These are phyloP conservation scores for Sabuloglossum arenarium DNA, from an alignment of 495 filamentous ascomycete genomes.

Conservation along the genomic window DNA sequence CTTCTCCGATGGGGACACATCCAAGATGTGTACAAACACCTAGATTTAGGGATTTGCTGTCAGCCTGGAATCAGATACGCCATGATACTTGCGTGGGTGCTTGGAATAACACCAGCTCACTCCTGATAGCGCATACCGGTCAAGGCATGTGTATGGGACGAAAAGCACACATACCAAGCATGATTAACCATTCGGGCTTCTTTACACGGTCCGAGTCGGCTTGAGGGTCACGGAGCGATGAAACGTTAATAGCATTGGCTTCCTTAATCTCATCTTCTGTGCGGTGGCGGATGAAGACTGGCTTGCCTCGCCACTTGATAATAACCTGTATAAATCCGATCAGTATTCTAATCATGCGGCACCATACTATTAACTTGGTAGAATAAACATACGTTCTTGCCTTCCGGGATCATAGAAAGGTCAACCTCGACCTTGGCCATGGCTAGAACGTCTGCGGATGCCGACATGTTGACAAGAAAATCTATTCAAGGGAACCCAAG, in stretches of 20 bases:
- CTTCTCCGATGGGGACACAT: slow-evolving; percentile 97
- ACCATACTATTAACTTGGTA: background rate
- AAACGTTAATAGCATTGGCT: slow-evolving; percentile 57
- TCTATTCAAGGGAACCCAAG: slow-evolving; percentile 29
- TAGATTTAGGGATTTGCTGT: slow-evolving; percentile 13
- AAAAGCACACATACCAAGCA: slow-evolving; percentile 50
- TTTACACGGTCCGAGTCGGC: slow-evolving; percentile 80
- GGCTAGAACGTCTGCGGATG: slow-evolving; percentile 93
- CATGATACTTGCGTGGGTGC: background rate
- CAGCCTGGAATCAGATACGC: background rate
- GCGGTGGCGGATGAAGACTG: slow-evolving; percentile 98
- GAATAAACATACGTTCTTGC: slow-evolving; percentile 77
- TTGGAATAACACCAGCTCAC: background rate
- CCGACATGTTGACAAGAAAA: slow-evolving; percentile 99
- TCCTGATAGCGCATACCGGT: background rate
- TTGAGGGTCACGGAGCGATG: slow-evolving; percentile 74
- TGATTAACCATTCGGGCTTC: slow-evolving; percentile 97
- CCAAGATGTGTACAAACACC: slow-evolving; percentile 97
- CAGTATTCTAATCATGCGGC: background rate
- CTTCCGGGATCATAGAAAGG: slow-evolving; percentile 78
- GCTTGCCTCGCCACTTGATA: slow-evolving; percentile 99
- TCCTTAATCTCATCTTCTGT: slow-evolving; percentile 71
- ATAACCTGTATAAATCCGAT: slow-evolving; percentile 43
- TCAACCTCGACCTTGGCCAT: slow-evolving; percentile 99
- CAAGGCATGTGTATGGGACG: background rate